Base-by-base conservation (phyloP, 495 filamentous ascomycete species). In the Lasiosphaeriaceae sp. region DNA sequence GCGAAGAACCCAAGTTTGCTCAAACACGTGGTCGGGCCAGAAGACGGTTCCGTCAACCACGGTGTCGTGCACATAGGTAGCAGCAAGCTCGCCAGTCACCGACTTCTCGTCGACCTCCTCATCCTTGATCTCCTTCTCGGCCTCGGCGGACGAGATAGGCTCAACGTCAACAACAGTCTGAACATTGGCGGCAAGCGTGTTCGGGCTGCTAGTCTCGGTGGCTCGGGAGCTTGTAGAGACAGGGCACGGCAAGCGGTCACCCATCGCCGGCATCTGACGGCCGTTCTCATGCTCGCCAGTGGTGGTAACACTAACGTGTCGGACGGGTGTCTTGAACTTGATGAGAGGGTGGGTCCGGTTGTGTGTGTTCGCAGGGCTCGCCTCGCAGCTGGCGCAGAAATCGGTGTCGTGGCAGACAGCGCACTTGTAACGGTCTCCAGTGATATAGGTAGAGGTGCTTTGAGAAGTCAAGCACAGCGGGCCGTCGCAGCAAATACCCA, bases 331-430 rank as follows among this genome's bases (percentile, higher is more conserved):
- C 82, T 91, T 96, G 79, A 99, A 90, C 75, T 96, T 97, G 74
- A 99, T 90, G 65, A 97, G 75, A 6, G 94, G 94, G 66, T 99
- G 94, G 16, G 94, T 96, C 61, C 83, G 83, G 76, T 97, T 97
- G 77, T 99, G 94, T 7, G 71, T 73, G 71, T 96, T 91, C 50
- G 76, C 78, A 5, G 95, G 95, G 60, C 83, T 82, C 23, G 92
- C 89, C 74, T 99, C 94, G 74, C 94, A 99, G 66, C 82, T 88
- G 60, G 87, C 91, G 69, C 94, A 99, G 80, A 97, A 96, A 66
- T 98, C 95, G 34, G 86, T 89, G 69, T 99, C 95, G 66, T 94
- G 83, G 75, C 94, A 99, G 51, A 99, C 88, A 55, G 95, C 90
- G 68, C 94, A 99, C 83, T 97, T 97, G 80, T 93, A 99, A 56